These are phyloP conservation scores for Botrytis porri DNA, from an alignment of 2,329 filamentous ascomycete species.

Conservation along the genomic window DNA sequence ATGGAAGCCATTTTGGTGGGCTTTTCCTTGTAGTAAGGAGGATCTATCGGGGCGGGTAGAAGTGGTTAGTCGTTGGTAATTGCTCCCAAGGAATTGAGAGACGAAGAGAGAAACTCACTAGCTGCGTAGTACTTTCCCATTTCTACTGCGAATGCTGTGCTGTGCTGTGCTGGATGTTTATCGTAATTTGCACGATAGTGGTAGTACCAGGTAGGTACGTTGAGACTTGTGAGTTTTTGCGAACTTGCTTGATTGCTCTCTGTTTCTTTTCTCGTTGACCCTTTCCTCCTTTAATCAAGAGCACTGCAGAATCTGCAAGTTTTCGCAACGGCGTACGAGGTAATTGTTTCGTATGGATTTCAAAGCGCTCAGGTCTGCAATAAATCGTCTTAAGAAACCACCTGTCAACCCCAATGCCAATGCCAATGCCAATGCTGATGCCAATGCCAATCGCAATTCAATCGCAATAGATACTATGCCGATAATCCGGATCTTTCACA, in stretches of 20 bases:
- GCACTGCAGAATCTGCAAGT: background rate
- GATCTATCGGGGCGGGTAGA: background rate
- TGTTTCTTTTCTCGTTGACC: background rate
- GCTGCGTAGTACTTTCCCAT: slow-evolving; percentile 18
- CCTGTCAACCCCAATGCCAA: background rate
- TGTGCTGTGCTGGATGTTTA: background rate
- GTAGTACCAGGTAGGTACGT: background rate
- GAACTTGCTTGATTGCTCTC: background rate
- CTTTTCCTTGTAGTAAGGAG: slow-evolving; percentile 26
- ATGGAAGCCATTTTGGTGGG: slow-evolving; percentile 59
- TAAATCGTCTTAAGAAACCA: background rate
- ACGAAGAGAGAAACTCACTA: slow-evolving; percentile 4
- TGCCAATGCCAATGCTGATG: background rate
- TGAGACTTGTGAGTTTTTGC: background rate
- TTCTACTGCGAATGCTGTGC: background rate
- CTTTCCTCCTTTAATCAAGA: background rate
- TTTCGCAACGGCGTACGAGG: background rate
- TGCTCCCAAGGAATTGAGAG: background rate
- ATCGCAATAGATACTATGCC: background rate
- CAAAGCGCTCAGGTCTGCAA: background rate
- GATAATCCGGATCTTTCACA: background rate
- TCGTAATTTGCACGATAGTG: background rate
- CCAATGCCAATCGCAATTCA: background rate
- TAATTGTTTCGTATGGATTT: background rate
- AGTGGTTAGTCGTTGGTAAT: slow-evolving; percentile 4